phyloP scores from a whole-genome alignment of 78 protist genomes.

The Dictyostelium firmibasis region DNA sequence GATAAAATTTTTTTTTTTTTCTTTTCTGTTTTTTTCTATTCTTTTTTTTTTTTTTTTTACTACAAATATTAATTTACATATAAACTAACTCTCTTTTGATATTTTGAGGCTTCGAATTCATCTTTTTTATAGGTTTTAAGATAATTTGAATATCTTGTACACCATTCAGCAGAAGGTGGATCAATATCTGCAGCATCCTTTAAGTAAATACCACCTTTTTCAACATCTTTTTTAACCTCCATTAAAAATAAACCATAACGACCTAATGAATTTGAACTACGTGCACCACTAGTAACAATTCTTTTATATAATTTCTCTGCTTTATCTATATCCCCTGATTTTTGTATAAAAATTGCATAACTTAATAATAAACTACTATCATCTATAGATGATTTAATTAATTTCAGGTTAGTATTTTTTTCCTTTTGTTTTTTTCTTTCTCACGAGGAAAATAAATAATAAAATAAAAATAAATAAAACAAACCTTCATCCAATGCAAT shows the following conservation, averaged over 20 bases:
- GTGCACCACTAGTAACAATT: slow-evolving; percentile 30
- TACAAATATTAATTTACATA: slow-evolving; percentile 1
- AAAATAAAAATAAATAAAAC: neutral
- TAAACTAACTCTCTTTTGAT: slow-evolving; percentile 28
- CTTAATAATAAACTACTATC: slow-evolving; percentile 37
- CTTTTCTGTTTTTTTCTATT: no score
- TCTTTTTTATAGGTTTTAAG: slow-evolving; percentile 1
- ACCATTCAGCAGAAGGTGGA: slow-evolving; percentile 21
- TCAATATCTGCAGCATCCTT: slow-evolving; percentile 43
- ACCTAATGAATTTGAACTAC: slow-evolving; percentile 11
- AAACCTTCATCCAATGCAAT: slow-evolving; percentile 33
- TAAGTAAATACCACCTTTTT: slow-evolving; percentile 7
- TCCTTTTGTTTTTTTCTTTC: no score
- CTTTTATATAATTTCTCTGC: slow-evolving; percentile 50
- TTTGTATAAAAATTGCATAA: slow-evolving; percentile 34
- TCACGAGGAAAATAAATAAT: no score
- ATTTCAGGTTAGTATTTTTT: no score
- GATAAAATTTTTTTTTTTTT: neutral
- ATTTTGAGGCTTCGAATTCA: neutral
- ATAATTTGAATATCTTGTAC: slow-evolving; percentile 18
- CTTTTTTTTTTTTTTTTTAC: neutral
- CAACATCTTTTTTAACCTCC: neutral
- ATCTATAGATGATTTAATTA: neutral
- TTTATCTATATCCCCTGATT: slow-evolving; percentile 24
- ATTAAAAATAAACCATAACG: slow-evolving; percentile 42